Base-by-base conservation (phyloP, 2,329 filamentous ascomycete genomes). In the Aspergillus tubingensis region DNA sequence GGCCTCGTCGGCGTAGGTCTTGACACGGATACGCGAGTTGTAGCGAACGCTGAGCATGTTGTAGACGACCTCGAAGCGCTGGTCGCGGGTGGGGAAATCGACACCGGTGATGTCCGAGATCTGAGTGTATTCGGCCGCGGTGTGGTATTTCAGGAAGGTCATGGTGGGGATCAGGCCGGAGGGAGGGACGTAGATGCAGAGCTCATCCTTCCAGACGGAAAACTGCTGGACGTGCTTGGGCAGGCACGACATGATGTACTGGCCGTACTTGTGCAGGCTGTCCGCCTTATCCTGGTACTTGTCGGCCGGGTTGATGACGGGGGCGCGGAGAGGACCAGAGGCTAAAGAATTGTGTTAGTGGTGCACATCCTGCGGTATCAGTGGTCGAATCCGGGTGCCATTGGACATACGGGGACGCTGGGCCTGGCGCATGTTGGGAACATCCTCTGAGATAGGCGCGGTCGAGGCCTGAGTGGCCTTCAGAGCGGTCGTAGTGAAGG, bases 161-260 rank as follows among this genome's bases (percentile, higher is more conserved):
- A 99, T 93, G 71, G 96, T 90, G 41, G 95, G 95, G 68, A 97
- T 86, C 70, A 98, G 88, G 68, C 92, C 95, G 39, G 90, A 81
- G 1, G 95, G 95, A 51, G 91, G 84, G 73, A 98, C 95, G 80
- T 96, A 94, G 77, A 97, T 91, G 70, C 90, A 92, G 75, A 99
- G 87, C 80, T 99, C 95, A 76, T 99, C 95, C 82, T 99, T 99
- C 95, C 95, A 99, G 58, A 99, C 94, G 11, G 93, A 96, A 82
- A 98, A 98, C 81, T 99, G 95, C 82, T 99, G 96, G 71, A 99
- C 87, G 80, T 96, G 97, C 84, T 97, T 98, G 71, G 95, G 96
- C 74, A 99, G 81, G 79, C 91, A 96, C 68, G 92, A 93, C 87
- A 99, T 94, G 73, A 99, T 82, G 86, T 96, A 99, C 74, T 96